Evolutionary conservation across 805 yeast species (phyloP).

Genomic region (Kuraishia borneana): DNA sequence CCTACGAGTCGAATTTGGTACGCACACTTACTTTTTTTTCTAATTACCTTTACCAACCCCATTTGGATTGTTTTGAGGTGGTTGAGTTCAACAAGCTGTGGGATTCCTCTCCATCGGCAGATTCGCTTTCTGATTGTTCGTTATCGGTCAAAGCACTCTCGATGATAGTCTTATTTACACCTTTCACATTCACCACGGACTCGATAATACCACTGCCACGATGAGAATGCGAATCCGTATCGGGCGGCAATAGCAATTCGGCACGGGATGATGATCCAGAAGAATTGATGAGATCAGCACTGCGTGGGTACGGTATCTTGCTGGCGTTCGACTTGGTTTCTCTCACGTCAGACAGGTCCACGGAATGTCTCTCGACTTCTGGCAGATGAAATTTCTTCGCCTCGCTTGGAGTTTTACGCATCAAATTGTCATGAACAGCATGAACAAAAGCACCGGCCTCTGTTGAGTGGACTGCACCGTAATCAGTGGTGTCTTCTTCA

Average conservation of each 20-base stretch:
- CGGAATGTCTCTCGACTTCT: conserved; percentile 7
- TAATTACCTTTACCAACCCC: too few relatives aligned
- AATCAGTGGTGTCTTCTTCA: conserved; percentile 1
- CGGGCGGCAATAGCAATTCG: conserved; percentile 4
- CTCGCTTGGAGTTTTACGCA: conserved; percentile 5
- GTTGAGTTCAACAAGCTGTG: background rate
- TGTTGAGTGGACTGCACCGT: conserved; percentile 26
- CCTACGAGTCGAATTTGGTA: too few relatives aligned
- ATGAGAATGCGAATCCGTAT: conserved; percentile 17
- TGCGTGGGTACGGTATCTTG: background rate
- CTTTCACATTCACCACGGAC: conserved; percentile 72
- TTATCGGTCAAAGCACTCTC: conserved; percentile 43
- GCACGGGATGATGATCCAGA: conserved; percentile 10
- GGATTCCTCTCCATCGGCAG: background rate
- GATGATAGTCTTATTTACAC: conserved; percentile 77
- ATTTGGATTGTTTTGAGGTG: too few relatives aligned
- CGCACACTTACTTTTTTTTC: too few relatives aligned
- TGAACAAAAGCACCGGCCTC: conserved; percentile 29
- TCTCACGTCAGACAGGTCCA: conserved; percentile 13
- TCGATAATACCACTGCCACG: conserved; percentile 56
- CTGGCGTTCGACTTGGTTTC: too few relatives aligned
- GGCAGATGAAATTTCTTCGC: conserved; percentile 11
- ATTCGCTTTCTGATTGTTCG: conserved; percentile 18
- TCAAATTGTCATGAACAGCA: conserved; percentile 20
- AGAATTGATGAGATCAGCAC: conserved; percentile 6